Base-by-base conservation (phyloP, 2,329 filamentous ascomycete species). In the Colletotrichum gloeosporioides region DNA sequence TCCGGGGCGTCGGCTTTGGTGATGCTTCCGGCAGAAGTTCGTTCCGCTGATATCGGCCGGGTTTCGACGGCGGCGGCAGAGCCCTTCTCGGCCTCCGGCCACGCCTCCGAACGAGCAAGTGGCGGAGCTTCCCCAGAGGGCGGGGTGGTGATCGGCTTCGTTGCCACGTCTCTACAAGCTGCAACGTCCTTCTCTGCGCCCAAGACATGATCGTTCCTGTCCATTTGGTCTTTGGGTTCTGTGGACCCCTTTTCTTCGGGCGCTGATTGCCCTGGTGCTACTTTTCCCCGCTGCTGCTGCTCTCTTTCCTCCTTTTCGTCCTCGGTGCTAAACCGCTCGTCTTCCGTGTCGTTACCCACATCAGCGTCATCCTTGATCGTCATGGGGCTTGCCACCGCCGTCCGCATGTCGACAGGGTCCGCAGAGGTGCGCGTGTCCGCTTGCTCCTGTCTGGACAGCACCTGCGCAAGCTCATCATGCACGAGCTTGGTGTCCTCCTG, bases 211-310 rank as follows among this genome's bases (percentile, higher is more conserved):
- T 73, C 39, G 32, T 61, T 77, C 44, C 77, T 72, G 73, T 75
- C 69, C 31, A 13, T 65, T 59, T 71, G 44, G 25, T 22, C 22
- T 49, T 49, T 59, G 76, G 79, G 79, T 80, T 34, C 78, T 78
- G 79, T 79, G 22, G 62, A 34, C 79, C 78, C 79, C 77, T 71
- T 66, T 53, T 69, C 67, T 49, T 39, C 22, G 39, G 67, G 66
- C 55, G 31, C 76, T 64, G 69, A 12, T 75, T 71, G 75, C 70
- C 76, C 73, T 71, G 36, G 49, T 61, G 57, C 70, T 32, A 34
- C 29, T 74, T 55, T 63, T 36, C 16, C 59, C 36, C 36, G 8
- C n/a, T 27, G 29, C 27, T 27, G 29, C 39, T 39, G 49, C 27
- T 16, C n/a, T 36, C 53, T 59, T 12, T 18, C 13, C 31, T 22